Percentiles rank a stretch among this genome's conserved stretches.
phyloP scores from a whole-genome alignment of 2,329 filamentous ascomycete genomes.

The Laburnicola sp. region DNA sequence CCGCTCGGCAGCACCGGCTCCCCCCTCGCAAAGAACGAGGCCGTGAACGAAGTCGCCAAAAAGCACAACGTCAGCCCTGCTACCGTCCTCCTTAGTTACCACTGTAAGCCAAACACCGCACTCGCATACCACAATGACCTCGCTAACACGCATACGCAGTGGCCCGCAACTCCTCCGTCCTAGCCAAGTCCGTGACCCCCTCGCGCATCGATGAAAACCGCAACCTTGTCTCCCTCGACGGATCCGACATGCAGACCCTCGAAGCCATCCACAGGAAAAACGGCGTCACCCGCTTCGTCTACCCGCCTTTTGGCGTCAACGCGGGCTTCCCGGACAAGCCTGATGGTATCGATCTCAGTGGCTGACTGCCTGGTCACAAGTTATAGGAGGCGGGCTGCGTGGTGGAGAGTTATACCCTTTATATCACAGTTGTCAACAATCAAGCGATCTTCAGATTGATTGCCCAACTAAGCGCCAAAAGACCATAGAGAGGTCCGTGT shows the following conservation, averaged over 20 bases:
- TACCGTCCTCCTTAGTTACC: conserved; percentile 70
- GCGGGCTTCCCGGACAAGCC: conserved; percentile 55
- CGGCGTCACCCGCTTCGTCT: conserved; percentile 53
- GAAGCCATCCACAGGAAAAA: conserved; percentile 52
- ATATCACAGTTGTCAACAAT: not conserved
- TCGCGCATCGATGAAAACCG: conserved; percentile 71
- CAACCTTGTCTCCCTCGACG: conserved; percentile 66
- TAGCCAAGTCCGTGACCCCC: conserved; percentile 72
- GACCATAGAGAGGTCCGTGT: too few species aligned
- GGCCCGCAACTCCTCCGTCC: conserved; percentile 68
- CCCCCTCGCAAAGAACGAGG: conserved; percentile 53
- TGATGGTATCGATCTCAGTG: conserved; percentile 41
- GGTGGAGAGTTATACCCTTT: conserved; percentile 7
- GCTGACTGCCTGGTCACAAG: conserved; percentile 24
- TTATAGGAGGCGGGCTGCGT: conserved; percentile 5
- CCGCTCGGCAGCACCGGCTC: conserved; percentile 55
- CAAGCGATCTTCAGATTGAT: not conserved
- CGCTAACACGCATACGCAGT: conserved; percentile 51
- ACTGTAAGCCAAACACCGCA: conserved; percentile 57
- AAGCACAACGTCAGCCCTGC: conserved; percentile 55
- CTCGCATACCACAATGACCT: conserved; percentile 1
- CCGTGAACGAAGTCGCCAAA: conserved; percentile 53
- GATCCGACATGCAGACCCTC: conserved; percentile 61
- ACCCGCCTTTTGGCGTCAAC: conserved; percentile 55
- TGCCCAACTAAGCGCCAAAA: too few species aligned